phyloP scores from a whole-genome alignment of 352 stramenopile genomes.

The Blastocystis sp. region DNA sequence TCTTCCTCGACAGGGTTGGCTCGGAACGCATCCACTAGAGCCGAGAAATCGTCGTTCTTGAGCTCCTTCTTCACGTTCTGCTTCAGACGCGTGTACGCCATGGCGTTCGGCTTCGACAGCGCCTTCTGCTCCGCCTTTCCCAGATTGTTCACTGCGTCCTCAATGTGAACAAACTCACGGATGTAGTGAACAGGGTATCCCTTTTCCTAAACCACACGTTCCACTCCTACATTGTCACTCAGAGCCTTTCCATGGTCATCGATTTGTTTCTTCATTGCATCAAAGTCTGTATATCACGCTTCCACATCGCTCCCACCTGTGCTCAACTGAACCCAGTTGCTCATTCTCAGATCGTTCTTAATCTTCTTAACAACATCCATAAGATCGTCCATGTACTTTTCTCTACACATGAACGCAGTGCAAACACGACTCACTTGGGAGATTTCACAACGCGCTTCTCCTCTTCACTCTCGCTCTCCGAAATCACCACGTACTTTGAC shows the following conservation, averaged over 20 bases:
- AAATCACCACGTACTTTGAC: conserved; percentile 19
- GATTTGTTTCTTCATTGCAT: conserved; percentile 31
- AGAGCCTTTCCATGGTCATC: conserved; percentile 26
- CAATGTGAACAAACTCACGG: neutral
- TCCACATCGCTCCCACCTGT: neutral
- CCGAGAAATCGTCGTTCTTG: neutral
- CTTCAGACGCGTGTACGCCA: conserved; percentile 44
- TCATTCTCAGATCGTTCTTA: conserved; percentile 44
- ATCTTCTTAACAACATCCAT: conserved; percentile 29
- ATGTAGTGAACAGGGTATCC: conserved; percentile 21
- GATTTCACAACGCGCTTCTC: conserved; percentile 35
- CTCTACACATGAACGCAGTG: neutral
- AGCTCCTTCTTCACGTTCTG: conserved; percentile 35
- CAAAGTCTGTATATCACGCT: neutral
- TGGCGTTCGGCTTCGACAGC: conserved; percentile 5
- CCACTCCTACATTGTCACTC: neutral
- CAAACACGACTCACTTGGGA: neutral
- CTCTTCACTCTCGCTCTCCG: conserved; percentile 45
- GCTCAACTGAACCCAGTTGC: conserved; percentile 26
- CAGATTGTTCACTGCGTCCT: neutral
- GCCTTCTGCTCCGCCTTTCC: neutral
- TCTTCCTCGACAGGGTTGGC: neutral
- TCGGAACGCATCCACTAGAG: neutral
- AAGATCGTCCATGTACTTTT: conserved; percentile 1
- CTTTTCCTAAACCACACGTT: neutral